Evolutionary conservation across 208 protist species (phyloP).

Genomic region (Trypanosoma vivax): DNA sequence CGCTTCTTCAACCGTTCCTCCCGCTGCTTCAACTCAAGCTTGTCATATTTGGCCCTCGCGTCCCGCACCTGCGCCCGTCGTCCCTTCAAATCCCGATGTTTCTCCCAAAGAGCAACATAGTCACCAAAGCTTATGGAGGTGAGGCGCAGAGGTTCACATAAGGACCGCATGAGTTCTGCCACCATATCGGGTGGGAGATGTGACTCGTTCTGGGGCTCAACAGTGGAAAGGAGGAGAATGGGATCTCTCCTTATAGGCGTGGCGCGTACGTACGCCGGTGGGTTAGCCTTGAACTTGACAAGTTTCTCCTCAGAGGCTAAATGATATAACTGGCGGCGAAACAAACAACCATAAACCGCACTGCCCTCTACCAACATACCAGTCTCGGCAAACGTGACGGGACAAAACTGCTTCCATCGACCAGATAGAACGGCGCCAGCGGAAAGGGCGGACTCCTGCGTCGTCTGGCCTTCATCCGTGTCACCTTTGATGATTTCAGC

Average conservation of each 20-base stretch:
- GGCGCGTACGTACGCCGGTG: conserved; percentile 40
- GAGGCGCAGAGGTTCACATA: conserved; percentile 36
- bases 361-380: conserved; percentile 70
- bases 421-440: conserved; percentile 25
- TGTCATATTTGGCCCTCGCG: conserved; percentile 31
- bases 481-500: conserved; percentile 6
- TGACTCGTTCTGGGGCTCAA: conserved; percentile 19
- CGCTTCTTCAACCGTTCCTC: conserved; percentile 60
- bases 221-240: conserved; percentile 49
- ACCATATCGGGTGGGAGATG: background rate
- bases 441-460: conserved; percentile 33
- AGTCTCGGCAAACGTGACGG: conserved; percentile 65
- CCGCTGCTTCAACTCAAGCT: conserved; percentile 36
- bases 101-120: conserved; percentile 24
- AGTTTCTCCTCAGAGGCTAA: conserved; percentile 48
- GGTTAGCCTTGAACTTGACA: conserved; percentile 51
- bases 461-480: conserved; percentile 25
- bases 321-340: conserved; percentile 54
- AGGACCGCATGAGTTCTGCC: conserved; percentile 7
- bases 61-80: conserved; percentile 20
- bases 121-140: conserved; percentile 28
- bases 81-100: conserved; percentile 25
- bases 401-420: conserved; percentile 77
- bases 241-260: conserved; percentile 26
- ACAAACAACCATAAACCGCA: conserved; percentile 51